A percentile compares a stretch with the other conserved stretches of the same genome.
phyloP scores from a whole-genome alignment of 192 early-diverging fungal genomes.

The Linnemannia zychae region DNA sequence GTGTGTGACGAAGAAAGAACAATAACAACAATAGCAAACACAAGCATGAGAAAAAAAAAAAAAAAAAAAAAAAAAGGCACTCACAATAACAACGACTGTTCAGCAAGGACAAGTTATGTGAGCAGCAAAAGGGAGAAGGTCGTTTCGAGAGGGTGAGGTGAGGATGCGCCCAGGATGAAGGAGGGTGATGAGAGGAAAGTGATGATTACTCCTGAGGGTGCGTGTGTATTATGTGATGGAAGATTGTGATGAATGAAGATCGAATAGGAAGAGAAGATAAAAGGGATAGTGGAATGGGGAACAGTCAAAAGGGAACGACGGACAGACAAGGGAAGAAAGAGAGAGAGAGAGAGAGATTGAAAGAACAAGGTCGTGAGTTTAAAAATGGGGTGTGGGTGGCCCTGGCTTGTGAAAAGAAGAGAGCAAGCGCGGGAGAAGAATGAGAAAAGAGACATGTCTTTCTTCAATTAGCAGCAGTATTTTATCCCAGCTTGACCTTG shows the following conservation, averaged over 20 bases:
- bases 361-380: not conserved
- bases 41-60: not conserved
- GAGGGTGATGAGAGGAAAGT: not conserved
- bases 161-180: not conserved
- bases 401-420: not conserved
- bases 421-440: not conserved
- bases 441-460: too few species aligned
- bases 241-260: not conserved
- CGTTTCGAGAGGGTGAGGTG: not conserved
- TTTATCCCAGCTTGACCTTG: too few species aligned
- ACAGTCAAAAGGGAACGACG: not conserved
- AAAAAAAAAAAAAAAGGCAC: not conserved
- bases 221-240: not conserved
- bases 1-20: not conserved
- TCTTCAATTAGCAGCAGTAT: too few species aligned
- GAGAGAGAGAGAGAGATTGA: not conserved
- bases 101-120: not conserved
- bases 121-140: not conserved
- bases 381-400: not conserved
- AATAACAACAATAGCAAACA: not conserved
- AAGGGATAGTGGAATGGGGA: not conserved
- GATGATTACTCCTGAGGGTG: not conserved
- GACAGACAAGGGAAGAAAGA: not conserved
- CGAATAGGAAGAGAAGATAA: not conserved
- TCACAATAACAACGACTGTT: not conserved